These are phyloP conservation scores for Aspergillus awamori DNA, from an alignment of 2,329 filamentous ascomycete species.

Conservation along the genomic window DNA sequence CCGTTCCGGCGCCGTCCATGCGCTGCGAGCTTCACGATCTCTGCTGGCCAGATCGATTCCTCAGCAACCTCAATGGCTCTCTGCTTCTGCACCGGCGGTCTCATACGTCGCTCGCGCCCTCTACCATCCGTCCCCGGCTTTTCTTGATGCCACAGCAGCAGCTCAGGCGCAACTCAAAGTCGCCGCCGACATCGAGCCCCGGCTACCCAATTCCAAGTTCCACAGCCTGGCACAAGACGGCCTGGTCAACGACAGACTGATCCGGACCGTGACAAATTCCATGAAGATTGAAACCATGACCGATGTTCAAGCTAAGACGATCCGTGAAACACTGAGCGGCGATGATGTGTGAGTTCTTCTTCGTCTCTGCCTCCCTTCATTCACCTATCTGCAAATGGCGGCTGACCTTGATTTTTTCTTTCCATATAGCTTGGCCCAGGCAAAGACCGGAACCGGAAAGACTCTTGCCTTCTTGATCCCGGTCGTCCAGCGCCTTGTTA, in stretches of 20 bases:
- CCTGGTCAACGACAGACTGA: constrained; percentile 64
- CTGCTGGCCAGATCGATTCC: constrained; percentile 31
- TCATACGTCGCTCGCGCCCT: constrained; percentile 30
- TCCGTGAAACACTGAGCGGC: constrained; percentile 76
- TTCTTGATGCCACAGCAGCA: constrained; percentile 25
- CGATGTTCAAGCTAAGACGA: constrained; percentile 83
- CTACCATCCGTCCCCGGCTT: constrained; percentile 33
- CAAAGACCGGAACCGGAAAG: constrained; percentile 96
- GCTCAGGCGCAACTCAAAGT: too few relatives aligned
- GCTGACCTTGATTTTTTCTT: constrained; percentile 17
- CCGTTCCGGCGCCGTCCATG: constrained; percentile 42
- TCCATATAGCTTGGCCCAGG: constrained; percentile 74
- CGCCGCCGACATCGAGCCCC: constrained; percentile 26
- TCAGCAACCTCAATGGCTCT: constrained; percentile 33
- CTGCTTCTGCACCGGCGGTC: constrained; percentile 21
- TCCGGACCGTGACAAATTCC: constrained; percentile 68
- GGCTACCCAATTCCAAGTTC: constrained; percentile 3
- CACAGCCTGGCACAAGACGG: constrained; percentile 33
- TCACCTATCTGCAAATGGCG: constrained; percentile 17
- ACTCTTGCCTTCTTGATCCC: constrained; percentile 92
- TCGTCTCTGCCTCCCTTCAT: neutral
- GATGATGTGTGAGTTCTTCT: constrained; percentile 70
- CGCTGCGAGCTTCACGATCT: constrained; percentile 38
- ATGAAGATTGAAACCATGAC: constrained; percentile 88
- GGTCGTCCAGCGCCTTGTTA: constrained; percentile 76